Base-by-base conservation (phyloP, 2,329 filamentous ascomycete species). In the Talaromyces sp. region DNA sequence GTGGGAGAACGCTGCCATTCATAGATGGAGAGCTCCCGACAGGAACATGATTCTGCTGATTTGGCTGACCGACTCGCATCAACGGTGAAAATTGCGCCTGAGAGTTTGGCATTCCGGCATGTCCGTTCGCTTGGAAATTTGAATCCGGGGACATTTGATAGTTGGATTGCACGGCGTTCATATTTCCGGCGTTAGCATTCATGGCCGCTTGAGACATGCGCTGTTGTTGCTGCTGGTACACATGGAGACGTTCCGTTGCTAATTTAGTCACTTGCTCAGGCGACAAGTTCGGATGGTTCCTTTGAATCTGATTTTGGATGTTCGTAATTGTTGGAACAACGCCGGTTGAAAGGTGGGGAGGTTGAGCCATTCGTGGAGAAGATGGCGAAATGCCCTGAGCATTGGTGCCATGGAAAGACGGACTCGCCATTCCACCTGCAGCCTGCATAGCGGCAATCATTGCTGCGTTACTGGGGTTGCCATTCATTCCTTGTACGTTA, bases 291-390 rank as follows among this genome's bases (percentile, higher is more conserved):
- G 83, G 83, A 64, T 84, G 78, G 65, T 72, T 79, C 59, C 75
- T 75, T 64, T 82, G 80, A 17, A 85, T 78, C 44, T 82, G 80
- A 63, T 79, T 82, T 62, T 80, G 77, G 59, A 85, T 79, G 61
- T 77, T 80, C 60, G 80, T 82, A 62, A 86, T 81, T 9, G 80
- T 80, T 15, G 83, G 83, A 52, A 84, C 78, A 65, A 83, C 80
- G 25, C 82, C 81, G 55, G 77, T 82, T 25, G 79, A 82, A 51
- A 85, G 75, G 59, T 80, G 74, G 65, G 81, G 81, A 3, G 80
- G 77, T 58, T 80, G 78, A 19, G 72, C 73, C 71, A 80, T 76
- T 17, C 78, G 78, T 59, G 80, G 80, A n/a, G 80, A 81, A 28
- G 77, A 73, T 19, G 75, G 75, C 13, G 77, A 76, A 17, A 76